Evolutionary conservation across 768 basidiomycete genomes (phyloP), one percentile per base, ranked within the genome.

Genomic region (Clitopilus hobsonii): DNA sequence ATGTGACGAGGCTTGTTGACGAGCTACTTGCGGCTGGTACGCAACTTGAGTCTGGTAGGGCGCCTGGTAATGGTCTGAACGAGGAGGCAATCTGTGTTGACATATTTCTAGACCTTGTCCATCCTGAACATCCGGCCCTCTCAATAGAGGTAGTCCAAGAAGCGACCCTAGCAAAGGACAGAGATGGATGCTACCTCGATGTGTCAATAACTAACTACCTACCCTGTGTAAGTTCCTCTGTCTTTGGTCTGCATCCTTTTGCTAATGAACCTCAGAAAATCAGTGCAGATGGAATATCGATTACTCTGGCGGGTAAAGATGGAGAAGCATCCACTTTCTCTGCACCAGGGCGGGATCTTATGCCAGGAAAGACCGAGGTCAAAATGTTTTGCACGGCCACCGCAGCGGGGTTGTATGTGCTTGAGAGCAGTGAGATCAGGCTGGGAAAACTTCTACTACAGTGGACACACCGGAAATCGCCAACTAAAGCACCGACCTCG

Each of bases 381-480:
- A 79, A 72, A 0, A 66, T 93, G 36, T 86, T 81, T 61, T 94
- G 88, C 64, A 79, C 89, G 6, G 88, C 84, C 14, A 80, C 89
- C 3, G 76, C 84, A 14, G 72, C 77, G 47, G 95, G 94, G 10
- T 75, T 79, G 0, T 91, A 88, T 63, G 61, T 83, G 2, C 73
- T 89, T 23, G 88, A 91, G 28, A 75, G 76, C 29, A 87, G 80
- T 14, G 86, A 91, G 68, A 74, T 89, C 22, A 81, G 78, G 14
- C 71, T 89, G 54, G 79, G 85, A 3, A 79, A 77, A 26, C 74
- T 94, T 14, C 71, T 79, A 47, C 75, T 95, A 45, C 85, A 89
- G 63, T 88, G 85, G 79, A 74, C 72, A 36, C 73, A 84, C 62
- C 73, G 77, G 54, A 74, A 74, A 59, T 38, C 63, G 8, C n/a